Conservation (phyloP, 306 rosid genomes). For the Coriaria nepalensis region DNA sequence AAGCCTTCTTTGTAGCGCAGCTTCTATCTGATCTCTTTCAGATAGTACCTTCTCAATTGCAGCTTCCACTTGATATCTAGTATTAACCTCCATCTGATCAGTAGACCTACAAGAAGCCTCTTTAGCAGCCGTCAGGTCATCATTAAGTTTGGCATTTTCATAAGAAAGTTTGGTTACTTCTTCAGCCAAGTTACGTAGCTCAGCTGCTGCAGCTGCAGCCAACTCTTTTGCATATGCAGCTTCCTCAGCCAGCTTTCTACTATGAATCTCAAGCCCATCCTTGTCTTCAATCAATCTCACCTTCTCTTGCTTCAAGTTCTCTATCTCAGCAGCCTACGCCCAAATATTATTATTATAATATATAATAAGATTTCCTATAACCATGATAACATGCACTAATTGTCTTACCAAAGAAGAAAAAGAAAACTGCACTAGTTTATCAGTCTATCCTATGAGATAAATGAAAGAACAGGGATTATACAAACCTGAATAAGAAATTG, state of each 20-base stretch:
- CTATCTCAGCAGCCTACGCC: constrained; percentile 57
- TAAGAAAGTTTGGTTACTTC: constrained; percentile 72
- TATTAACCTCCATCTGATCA: constrained; percentile 46
- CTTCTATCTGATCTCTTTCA: constrained; percentile 47
- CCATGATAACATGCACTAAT: not conserved
- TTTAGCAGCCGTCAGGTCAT: constrained; percentile 44
- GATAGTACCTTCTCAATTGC: constrained; percentile 38
- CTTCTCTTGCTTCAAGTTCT: constrained; percentile 64
- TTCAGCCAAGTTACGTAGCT: constrained; percentile 73
- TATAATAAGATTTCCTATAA: not conserved
- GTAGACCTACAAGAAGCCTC: constrained; percentile 30
- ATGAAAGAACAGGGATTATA: not conserved
- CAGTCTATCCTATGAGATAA: not conserved
- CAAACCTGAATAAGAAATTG: constrained; percentile 49
- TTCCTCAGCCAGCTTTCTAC: constrained; percentile 61
- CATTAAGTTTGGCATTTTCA: constrained; percentile 54
- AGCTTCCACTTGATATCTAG: constrained; percentile 55
- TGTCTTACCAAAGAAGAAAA: not conserved
- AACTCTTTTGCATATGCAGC: constrained; percentile 84
- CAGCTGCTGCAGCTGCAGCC: constrained; percentile 79
- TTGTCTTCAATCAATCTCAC: constrained; percentile 55
- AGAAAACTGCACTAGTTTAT: not conserved
- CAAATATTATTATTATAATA: constrained; percentile 9
- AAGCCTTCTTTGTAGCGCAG: constrained; percentile 38
- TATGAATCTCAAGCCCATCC: constrained; percentile 67